These are phyloP conservation scores for Fusarium dlaminii DNA, from an alignment of 2,329 filamentous ascomycete species.

Conservation along the genomic window DNA sequence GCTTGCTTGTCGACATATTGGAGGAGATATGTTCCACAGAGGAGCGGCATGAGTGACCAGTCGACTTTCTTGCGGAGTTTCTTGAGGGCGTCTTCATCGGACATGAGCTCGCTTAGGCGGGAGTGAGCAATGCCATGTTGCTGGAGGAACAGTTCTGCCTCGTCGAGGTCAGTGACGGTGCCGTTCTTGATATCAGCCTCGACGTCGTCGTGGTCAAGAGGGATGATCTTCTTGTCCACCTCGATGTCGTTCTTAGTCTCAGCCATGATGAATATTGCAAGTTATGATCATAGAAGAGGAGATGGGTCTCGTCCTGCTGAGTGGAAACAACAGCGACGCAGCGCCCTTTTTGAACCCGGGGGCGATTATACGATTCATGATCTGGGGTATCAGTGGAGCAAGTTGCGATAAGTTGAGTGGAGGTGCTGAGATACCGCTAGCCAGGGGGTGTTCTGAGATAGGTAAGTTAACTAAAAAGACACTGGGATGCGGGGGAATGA, in stretches of 20 bases:
- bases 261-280: slow-evolving; percentile 19
- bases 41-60: slow-evolving; percentile 59
- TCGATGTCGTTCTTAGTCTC: slow-evolving; percentile 28
- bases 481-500: slow-evolving; percentile 18
- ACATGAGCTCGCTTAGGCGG: slow-evolving; percentile 38
- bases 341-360: slow-evolving; percentile 31
- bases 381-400: slow-evolving; percentile 33
- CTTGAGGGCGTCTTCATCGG: slow-evolving; percentile 38
- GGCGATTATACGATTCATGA: slow-evolving; percentile 30
- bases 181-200: slow-evolving; percentile 41
- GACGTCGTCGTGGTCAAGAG: slow-evolving; percentile 32
- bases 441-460: slow-evolving; percentile 6
- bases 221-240: slow-evolving; percentile 34
- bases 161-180: slow-evolving; percentile 39
- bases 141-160: slow-evolving; percentile 42
- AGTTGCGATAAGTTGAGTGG: slow-evolving; percentile 14
- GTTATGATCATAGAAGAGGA: background rate
- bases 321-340: background rate
- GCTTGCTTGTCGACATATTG: slow-evolving; percentile 68
- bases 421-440: slow-evolving; percentile 33
- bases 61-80: slow-evolving; percentile 57
- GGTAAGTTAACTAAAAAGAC: background rate
- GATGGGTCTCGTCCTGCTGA: background rate
- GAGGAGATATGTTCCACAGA: slow-evolving; percentile 60
- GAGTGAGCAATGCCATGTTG: slow-evolving; percentile 39